Base-by-base conservation (phyloP, 2,329 filamentous ascomycete species). In the Fusarium tricinctum region DNA sequence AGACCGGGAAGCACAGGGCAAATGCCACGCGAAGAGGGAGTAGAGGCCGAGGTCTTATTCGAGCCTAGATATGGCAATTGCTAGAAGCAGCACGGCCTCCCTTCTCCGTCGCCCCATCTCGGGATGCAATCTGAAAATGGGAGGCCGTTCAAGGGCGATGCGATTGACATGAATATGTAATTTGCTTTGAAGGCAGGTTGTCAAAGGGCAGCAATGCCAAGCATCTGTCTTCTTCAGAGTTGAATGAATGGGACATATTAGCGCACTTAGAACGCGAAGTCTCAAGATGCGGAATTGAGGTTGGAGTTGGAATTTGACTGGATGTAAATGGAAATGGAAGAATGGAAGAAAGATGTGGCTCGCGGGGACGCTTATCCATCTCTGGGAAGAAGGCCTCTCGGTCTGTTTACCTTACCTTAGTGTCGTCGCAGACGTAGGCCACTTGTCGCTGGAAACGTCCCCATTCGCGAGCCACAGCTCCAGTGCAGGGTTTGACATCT, bases 391-490 rank as follows among this genome's bases (percentile, higher is more conserved):
- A 67, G 60, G 51, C 46, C 35, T 64, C 40, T 46, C 28, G 12
- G 40, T 57, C 35, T 54, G 59, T 69, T 58, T 69, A 68, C 58
- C 66, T 66, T 66, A 60, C 49, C 62, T 62, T 52, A 62, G 58
- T 62, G 58, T 23, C 46, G 58, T 53, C 43, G 56, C 58, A 53
- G 47, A 71, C 45, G 55, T 52, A 69, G 62, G 45, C 55, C 39
- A 60, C 69, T 40, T 43, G 42, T 26, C 22, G 23, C 58, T 69
- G 72, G 72, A 74, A 74, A 72, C 49, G 58, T 72, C 63, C 72
- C 72, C 48, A 74, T 74, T 74, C 72, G 72, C 39, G 70, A 71
- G 70, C 63, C 53, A 66, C 46, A 54, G 46, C 53, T 65, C 53
- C 38, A 50, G 63, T 69, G 65, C 72, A 74, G 71, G 71, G 71